Conservation (phyloP, 108 stramenopile genomes). For the Ochromonas danica region DNA sequence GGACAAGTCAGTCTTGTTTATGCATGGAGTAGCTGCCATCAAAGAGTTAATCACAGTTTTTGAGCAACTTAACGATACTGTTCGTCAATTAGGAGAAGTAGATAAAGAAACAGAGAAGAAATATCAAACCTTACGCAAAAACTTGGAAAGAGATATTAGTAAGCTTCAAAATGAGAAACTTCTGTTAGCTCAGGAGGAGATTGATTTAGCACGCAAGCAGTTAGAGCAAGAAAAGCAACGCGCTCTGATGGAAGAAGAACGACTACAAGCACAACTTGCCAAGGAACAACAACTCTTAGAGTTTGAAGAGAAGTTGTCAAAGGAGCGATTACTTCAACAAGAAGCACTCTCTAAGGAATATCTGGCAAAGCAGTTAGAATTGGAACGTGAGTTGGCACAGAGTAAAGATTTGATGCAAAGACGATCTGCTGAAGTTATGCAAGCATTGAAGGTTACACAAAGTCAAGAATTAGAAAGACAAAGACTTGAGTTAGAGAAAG, state of each 20-base stretch:
- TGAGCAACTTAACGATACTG: slow-evolving; percentile 41
- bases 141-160: neutral
- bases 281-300: neutral
- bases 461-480: slow-evolving; percentile 41
- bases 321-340: neutral
- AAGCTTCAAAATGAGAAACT: neutral
- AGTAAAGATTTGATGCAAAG: slow-evolving; percentile 38
- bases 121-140: neutral
- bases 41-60: slow-evolving; percentile 60
- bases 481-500: slow-evolving; percentile 38
- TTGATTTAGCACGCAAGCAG: neutral
- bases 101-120: neutral
- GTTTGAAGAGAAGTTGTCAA: neutral
- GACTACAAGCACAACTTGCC: neutral
- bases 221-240: neutral
- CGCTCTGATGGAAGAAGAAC: neutral
- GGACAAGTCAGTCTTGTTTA: slow-evolving; percentile 64
- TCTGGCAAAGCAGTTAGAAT: slow-evolving; percentile 41
- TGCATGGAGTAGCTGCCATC: slow-evolving; percentile 66
- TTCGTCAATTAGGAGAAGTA: slow-evolving; percentile 43
- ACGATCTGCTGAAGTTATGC: slow-evolving; percentile 42
- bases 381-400: slow-evolving; percentile 39
- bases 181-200: neutral
- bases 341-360: neutral
- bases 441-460: slow-evolving; percentile 31